These are phyloP conservation scores for Martensiomyces pterosporus DNA, from an alignment of 192 early-diverging fungal genomes.

Conservation along the genomic window DNA sequence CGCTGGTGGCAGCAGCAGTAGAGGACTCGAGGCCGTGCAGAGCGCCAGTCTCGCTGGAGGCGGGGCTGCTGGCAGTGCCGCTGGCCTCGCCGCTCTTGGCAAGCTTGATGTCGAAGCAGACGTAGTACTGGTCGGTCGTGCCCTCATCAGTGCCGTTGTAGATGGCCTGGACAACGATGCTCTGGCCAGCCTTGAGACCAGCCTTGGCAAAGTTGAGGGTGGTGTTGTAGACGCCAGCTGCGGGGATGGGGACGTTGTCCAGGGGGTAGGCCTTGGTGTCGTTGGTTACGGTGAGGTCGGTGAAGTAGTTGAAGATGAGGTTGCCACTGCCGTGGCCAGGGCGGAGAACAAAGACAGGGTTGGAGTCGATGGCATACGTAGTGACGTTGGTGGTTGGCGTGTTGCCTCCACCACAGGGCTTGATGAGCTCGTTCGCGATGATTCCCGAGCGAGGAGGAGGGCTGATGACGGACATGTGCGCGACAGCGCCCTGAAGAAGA, in stretches of 20 bases:
- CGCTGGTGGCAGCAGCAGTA: neutral
- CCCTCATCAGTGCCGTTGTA: constrained; percentile 38
- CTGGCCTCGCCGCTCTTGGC: constrained; percentile 11
- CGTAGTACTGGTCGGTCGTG: constrained; percentile 34
- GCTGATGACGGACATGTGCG: constrained; percentile 32
- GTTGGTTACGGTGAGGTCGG: constrained; percentile 32
- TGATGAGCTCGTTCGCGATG: constrained; percentile 23
- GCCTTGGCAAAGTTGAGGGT: constrained; percentile 28
- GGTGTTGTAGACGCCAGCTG: constrained; percentile 27
- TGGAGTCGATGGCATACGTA: constrained; percentile 30
- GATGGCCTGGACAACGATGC: constrained; percentile 46
- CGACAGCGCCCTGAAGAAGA: constrained; percentile 28
- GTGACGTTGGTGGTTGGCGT: constrained; percentile 31
- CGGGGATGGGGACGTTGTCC: constrained; percentile 14
- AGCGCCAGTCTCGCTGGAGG: neutral
- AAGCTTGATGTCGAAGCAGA: constrained; percentile 48
- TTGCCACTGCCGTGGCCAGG: constrained; percentile 37
- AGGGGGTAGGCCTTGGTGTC: constrained; percentile 15
- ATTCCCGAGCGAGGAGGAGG: constrained; percentile 41
- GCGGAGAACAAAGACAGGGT: constrained; percentile 22
- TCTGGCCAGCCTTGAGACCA: constrained; percentile 36
- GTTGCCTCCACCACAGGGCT: constrained; percentile 43
- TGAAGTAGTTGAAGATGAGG: constrained; percentile 49
- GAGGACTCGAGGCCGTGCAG: neutral
- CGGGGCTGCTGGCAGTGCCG: neutral